Conservation (phyloP, 78 protist genomes). For the Guillardia theta region DNA sequence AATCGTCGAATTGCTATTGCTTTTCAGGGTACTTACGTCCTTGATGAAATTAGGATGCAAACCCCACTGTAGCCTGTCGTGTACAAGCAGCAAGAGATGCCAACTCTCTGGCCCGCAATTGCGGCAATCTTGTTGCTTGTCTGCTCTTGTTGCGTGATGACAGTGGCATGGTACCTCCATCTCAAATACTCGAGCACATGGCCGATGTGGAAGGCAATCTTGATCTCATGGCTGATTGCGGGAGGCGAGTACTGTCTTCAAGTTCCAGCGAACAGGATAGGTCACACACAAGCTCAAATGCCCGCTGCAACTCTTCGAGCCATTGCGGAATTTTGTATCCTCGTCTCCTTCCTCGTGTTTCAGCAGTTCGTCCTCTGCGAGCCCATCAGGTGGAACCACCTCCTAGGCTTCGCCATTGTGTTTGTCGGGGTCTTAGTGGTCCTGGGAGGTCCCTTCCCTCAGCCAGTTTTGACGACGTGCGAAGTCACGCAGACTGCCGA, state of each 20-base stretch:
- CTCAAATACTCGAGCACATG: neutral
- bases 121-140: no score
- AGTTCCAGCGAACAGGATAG: constrained; percentile 15
- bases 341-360: neutral
- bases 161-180: constrained; percentile 30
- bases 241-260: neutral
- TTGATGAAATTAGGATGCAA: no score
- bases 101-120: no score
- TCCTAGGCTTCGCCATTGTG: neutral
- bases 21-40: no score
- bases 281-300: neutral
- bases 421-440: neutral
- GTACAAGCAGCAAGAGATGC: no score
- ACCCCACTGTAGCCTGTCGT: no score
- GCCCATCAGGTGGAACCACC: neutral
- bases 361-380: neutral
- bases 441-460: neutral
- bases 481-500: no score
- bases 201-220: neutral
- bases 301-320: neutral
- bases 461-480: no score
- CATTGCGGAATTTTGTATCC: neutral
- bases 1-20: no score
- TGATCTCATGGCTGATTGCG: constrained; percentile 21
- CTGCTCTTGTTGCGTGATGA: no score